Evolutionary conservation across 208 protist species (phyloP).

Genomic region (Crithidia fasciculata): DNA sequence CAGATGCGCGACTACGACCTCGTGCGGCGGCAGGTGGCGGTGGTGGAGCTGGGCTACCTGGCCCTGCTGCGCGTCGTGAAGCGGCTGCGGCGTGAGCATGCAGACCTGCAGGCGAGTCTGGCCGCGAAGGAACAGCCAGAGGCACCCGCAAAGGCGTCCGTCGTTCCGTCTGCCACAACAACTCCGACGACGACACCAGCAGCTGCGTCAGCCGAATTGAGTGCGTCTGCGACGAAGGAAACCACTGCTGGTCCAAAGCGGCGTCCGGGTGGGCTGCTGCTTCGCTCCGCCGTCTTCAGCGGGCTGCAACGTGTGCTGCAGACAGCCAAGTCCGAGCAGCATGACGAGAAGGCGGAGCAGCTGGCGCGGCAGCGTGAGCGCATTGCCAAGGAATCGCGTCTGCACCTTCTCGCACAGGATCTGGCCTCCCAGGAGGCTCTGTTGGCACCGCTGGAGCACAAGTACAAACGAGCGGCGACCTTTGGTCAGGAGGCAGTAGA

Average conservation of each 20-base stretch:
- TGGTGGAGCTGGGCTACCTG: conserved; percentile 51
- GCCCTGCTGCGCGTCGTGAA: conserved; percentile 52
- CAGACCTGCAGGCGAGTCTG: conserved; percentile 32
- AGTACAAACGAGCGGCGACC: conserved; percentile 40
- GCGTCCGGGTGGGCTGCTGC: conserved; percentile 26
- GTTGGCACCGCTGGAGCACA: conserved; percentile 54
- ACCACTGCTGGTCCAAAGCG: conserved; percentile 19
- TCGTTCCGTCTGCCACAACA: background rate
- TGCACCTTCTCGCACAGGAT: conserved; percentile 63
- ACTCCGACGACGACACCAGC: background rate
- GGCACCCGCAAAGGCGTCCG: background rate
- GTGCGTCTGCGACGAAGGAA: conserved; percentile 16
- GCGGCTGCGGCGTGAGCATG: conserved; percentile 47
- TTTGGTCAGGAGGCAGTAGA: conserved; percentile 35
- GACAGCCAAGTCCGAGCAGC: conserved; percentile 60
- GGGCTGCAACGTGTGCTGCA: conserved; percentile 69
- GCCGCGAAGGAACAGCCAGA: conserved; percentile 9
- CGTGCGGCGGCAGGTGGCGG: conserved; percentile 41
- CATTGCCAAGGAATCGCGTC: conserved; percentile 63
- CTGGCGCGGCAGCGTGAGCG: conserved; percentile 59
- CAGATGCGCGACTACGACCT: conserved; percentile 44
- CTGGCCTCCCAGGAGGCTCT: conserved; percentile 54
- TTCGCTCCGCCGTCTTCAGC: conserved; percentile 68
- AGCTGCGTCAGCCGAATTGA: background rate
- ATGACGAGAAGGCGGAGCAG: conserved; percentile 42